Evolutionary conservation across 306 rosid species (phyloP).

Genomic region (Sechiopsis laciniata): DNA sequence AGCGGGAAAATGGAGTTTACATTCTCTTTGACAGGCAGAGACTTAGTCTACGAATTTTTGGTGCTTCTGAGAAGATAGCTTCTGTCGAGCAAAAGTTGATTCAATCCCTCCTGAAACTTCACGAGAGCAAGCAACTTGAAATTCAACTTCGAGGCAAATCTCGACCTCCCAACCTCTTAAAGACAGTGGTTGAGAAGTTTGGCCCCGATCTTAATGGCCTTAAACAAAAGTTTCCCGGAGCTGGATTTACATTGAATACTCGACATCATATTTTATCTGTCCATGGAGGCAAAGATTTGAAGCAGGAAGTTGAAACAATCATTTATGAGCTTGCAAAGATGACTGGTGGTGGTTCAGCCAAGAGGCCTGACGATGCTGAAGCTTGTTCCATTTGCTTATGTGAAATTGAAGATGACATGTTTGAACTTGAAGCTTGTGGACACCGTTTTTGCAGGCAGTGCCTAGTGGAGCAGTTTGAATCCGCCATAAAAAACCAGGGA

Average conservation of each 20-base stretch:
- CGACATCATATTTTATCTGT: conserved; percentile 47
- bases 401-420: conserved; percentile 62
- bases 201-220: conserved; percentile 80
- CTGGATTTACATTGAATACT: conserved; percentile 50
- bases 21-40: conserved; percentile 58
- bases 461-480: conserved; percentile 77
- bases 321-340: conserved; percentile 42
- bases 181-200: conserved; percentile 63
- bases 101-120: conserved; percentile 48
- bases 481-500: conserved; percentile 65
- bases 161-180: conserved; percentile 75
- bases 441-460: conserved; percentile 64
- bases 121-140: conserved; percentile 58
- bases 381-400: conserved; percentile 85
- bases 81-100: conserved; percentile 52
- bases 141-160: conserved; percentile 60
- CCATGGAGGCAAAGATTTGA: conserved; percentile 57
- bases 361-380: conserved; percentile 33
- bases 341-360: conserved; percentile 30
- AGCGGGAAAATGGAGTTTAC: conserved; percentile 63
- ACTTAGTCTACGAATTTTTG: conserved; percentile 53
- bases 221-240: conserved; percentile 63
- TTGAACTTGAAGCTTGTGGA: conserved; percentile 63
- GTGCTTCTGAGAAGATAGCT: conserved; percentile 46
- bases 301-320: conserved; percentile 55